Base-by-base conservation (phyloP, 23 red algal genomes). In the Gracilariopsis chorda region DNA sequence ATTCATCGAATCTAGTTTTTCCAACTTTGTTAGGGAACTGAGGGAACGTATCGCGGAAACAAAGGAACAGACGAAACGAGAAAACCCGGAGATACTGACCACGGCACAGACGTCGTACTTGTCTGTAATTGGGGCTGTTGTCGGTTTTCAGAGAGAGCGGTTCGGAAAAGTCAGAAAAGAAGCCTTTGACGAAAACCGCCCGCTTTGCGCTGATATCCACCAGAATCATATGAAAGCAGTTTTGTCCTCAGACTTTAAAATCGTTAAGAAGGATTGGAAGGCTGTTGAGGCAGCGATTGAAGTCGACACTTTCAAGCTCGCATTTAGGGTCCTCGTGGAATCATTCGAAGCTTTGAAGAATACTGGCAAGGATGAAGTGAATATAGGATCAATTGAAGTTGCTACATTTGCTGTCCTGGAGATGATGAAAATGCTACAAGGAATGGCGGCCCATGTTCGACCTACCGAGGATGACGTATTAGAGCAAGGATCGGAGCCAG, bases 371-470 rank as follows among this genome's bases (percentile, higher is more conserved):
- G 72, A 78, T 29, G 74, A 90, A 40, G 25, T 21, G 16, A 61
- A 64, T 21, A 40, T 58, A 20, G 5, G n/a, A 79, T 53, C 55
- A 32, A 56, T 90, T 27, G 86, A 90, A 29, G 34, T 78, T 1
- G 49, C 72, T 5, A 90, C 86, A 35, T 80, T 80, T 47, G 71
- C 86, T 2, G 42, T 90, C 2, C 49, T 64, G 7, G 71, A 90
- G 47, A 90, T 90, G 86, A 90, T 90, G 86, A 65, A 79, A 28
- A 78, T 79, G 70, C 69, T 90, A 19, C 86, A 90, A 51, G 71
- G 86, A 16, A 90, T 90, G 86, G 35, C 86, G n/a, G 74, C 86
- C 10, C 42, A 62, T 30, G 78, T 42, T 46, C 14, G 41, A 68
- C 5, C 41, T 9, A 11, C 35, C 33, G 78, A 46, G 42, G 11